phyloP scores from a whole-genome alignment of 176 grass and related monocot species.

The Hordeum vulgare region DNA sequence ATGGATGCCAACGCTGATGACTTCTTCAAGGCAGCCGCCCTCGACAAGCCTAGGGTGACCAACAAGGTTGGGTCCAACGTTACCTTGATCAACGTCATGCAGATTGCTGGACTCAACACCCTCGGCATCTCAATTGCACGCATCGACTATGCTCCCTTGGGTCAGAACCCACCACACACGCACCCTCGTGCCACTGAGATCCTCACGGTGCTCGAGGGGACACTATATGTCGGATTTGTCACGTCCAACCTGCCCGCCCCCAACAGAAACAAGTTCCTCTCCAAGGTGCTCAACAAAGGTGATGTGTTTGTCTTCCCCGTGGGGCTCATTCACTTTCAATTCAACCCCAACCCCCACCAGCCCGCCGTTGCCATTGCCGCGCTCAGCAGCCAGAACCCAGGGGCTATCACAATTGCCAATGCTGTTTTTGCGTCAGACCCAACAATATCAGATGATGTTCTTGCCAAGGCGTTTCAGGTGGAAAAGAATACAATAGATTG shows the following conservation, averaged over 20 bases:
- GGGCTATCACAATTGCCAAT: too few species aligned
- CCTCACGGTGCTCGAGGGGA: background rate
- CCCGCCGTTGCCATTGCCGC: too few species aligned
- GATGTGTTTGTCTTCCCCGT: too few species aligned
- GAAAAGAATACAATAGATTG: too few species aligned
- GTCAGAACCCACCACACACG: background rate
- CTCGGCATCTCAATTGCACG: background rate
- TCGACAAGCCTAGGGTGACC: background rate
- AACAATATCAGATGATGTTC: too few species aligned
- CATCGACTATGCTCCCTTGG: background rate
- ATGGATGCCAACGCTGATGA: background rate
- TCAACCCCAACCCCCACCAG: too few species aligned
- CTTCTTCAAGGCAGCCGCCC: background rate
- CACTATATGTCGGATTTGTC: background rate
- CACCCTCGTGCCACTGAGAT: background rate
- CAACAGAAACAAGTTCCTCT: too few species aligned
- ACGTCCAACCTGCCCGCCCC: background rate
- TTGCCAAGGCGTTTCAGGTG: too few species aligned
- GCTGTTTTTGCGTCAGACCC: too few species aligned
- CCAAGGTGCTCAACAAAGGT: too few species aligned
- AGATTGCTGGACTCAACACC: background rate
- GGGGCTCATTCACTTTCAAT: too few species aligned
- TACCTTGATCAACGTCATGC: background rate
- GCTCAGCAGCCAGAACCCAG: too few species aligned
- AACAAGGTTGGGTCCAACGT: background rate